Evolutionary conservation across 805 yeast species (phyloP), one percentile per base, ranked within the genome.

Genomic region (Lipomyces spencermartinsiae): DNA sequence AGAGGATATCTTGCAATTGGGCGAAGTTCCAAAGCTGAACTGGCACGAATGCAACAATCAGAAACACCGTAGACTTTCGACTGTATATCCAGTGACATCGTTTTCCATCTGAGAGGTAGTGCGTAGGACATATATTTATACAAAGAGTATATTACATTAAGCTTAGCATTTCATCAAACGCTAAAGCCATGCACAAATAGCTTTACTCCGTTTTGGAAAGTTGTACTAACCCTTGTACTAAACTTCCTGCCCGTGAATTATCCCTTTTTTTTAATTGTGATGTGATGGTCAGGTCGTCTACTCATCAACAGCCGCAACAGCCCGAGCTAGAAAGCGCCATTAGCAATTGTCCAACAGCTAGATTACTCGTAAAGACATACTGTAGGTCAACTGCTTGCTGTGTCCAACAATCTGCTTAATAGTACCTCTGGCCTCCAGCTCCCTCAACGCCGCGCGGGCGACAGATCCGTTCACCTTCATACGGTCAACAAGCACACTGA

Each of bases 381-480:
- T 90, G 97, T 93, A 95, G 83, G 96, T 91, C 83, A 89, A 88
- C 88, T 95, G 99, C 86, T 91, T 92, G 80, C 97, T 88, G 91
- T 93, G 98, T 83, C 87, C 89, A 80, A 92, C 89, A 81, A 95
- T 90, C 78, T 97, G 93, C 86, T 89, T 91, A 84, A 95, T 95
- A 82, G 91, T 84, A 82, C 99, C 99, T 78, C 93, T 93, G 76
- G 85, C 86, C 87, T 93, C 98, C 83, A 95, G 91, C 81, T 95
- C 97, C 83, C 86, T 87, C 82, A 95, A 89, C 80, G 98, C 99
- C 82, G 92, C 90, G 87, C 99, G 94, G 80, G 99, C 99, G 81
- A 95, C 79, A 74, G 99, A 93, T 84, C 99, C 99, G 87, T 97
- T 97, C 79, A 95, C 86, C 95, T 95, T 95, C 84, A 95, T 89